Conservation (phyloP, 1,139 yeast genomes). For the Spathaspora jeffriesii region DNA sequence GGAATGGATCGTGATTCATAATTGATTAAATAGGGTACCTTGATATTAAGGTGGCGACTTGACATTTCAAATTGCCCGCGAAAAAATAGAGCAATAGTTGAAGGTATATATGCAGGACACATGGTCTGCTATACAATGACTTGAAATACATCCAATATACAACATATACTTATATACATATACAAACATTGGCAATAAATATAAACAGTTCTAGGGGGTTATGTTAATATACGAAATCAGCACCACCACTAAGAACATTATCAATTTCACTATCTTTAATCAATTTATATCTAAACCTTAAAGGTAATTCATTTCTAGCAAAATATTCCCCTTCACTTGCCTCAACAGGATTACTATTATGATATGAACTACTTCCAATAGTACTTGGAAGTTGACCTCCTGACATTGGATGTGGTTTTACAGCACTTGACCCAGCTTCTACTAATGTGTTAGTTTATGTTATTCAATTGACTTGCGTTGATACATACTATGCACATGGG, state of each 20-base stretch:
- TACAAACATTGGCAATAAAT: not conserved
- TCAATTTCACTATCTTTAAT: slow-evolving; percentile 73
- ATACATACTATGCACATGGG: slow-evolving; percentile 31
- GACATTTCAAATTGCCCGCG: not conserved
- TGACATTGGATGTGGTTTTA: slow-evolving; percentile 49
- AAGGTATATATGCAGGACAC: not conserved
- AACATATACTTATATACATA: not conserved
- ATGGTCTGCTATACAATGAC: not conserved
- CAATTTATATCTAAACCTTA: slow-evolving; percentile 64
- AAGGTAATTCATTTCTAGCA: slow-evolving; percentile 67
- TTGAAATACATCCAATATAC: not conserved
- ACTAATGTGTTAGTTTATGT: slow-evolving; percentile 11
- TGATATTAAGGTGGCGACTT: slow-evolving; percentile 3
- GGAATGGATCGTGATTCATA: slow-evolving; percentile 95
- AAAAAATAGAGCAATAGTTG: not conserved
- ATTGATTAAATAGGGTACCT: not conserved
- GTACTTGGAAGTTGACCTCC: slow-evolving; percentile 53
- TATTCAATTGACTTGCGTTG: too few species aligned
- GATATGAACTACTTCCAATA: slow-evolving; percentile 18
- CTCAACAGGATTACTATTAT: slow-evolving; percentile 36
- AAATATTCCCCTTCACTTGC: slow-evolving; percentile 49
- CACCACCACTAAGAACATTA: slow-evolving; percentile 76
- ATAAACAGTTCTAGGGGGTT: not conserved
- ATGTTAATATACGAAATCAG: slow-evolving; percentile 45
- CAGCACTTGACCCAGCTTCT: slow-evolving; percentile 26